Evolutionary conservation across 2,329 filamentous ascomycete species (phyloP), one percentile per base, ranked within the genome.

Genomic region (Penicillium sp.): DNA sequence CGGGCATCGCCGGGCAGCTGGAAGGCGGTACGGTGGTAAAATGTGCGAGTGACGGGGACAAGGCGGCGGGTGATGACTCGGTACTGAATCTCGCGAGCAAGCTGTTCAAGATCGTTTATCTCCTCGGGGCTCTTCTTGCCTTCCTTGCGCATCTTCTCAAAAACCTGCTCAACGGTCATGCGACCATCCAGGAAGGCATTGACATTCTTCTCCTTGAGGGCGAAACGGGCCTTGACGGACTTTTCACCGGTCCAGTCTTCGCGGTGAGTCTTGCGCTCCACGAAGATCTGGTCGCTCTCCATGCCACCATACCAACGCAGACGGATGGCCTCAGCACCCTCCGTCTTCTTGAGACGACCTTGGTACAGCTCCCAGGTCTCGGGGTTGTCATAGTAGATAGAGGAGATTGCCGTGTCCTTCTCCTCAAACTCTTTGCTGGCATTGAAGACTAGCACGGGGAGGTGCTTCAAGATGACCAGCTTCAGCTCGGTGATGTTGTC

Each of bases 231-330:
- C 81, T 99, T 99, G 78, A 99, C 95, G 1, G 94, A 98, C 79
- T 98, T 96, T 76, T 99, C 95, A 59, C 95, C 95, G 0, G 95
- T 99, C 95, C 95, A 99, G 75, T 99, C 95, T 77, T 99, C 95
- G 40, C 95, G 89, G 80, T 99, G 95, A 0, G 95, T 99, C 79
- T 99, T 99, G 62, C 95, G 87, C 81, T 99, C 95, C 24, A 99
- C 89, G 71, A 98, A 99, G 58, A 98, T 96, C 55, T 91, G 95
- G 72, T 98, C 93, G 54, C 83, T 92, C 69, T 95, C 87, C 94
- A 99, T 97, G 43, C 91, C 92, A 60, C 95, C 95, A 72, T 99
- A 99, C 95, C 95, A 99, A 66, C 95, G 87, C 60, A 99, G 83
- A 72, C 95, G 92, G 67, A 98, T 96, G 6, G 95, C 95, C 78